Evolutionary conservation across 78 protist species (phyloP).

Genomic region (Chrysochromulina parva): DNA sequence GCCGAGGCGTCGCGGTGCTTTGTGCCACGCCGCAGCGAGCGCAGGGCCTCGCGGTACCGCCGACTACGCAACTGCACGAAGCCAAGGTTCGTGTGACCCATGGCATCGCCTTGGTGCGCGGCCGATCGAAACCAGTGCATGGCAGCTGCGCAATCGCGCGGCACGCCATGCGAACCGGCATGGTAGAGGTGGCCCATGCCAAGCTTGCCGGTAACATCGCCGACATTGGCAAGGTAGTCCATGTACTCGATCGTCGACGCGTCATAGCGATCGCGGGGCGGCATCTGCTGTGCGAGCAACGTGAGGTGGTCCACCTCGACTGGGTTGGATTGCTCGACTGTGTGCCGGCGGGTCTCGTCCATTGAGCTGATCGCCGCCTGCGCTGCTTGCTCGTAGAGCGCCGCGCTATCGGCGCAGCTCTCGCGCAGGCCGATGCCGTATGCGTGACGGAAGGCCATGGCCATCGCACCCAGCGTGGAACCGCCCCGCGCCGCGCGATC

Average conservation of each 20-base stretch:
- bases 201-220: not conserved
- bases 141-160: not conserved
- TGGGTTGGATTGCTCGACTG: not conserved
- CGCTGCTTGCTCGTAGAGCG: not conserved
- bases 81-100: slow-evolving; percentile 4
- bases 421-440: not conserved
- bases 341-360: not conserved
- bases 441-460: not conserved
- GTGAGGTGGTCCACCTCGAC: no score
- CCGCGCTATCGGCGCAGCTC: not conserved
- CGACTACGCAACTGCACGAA: not conserved
- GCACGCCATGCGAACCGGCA: not conserved
- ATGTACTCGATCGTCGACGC: not conserved
- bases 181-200: not conserved
- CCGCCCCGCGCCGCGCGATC: not conserved
- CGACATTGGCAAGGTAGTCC: not conserved
- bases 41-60: not conserved
- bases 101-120: not conserved
- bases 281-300: no score
- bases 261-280: not conserved
- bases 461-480: not conserved
- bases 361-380: not conserved
- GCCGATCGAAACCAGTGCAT: not conserved
- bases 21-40: not conserved
- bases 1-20: not conserved